Evolutionary conservation across 2,329 filamentous ascomycete species (phyloP), one percentile per base, ranked within the genome.

Genomic region (Diplodia sapinea): DNA sequence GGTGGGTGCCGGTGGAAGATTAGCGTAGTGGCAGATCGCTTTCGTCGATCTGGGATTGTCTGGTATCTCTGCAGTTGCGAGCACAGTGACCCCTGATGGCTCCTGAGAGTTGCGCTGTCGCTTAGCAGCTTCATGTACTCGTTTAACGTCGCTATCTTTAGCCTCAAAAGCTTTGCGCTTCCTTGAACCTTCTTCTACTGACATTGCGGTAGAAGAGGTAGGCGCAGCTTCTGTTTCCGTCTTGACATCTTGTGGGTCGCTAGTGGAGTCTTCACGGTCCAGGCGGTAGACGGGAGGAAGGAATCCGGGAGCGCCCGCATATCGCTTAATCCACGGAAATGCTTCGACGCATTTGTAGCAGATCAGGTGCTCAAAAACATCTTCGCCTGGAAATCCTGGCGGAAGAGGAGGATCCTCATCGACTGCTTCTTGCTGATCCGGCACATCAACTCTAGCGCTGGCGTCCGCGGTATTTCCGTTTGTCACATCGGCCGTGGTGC

Each of bases 301-400:
- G 74, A 99, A 98, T 0, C 94, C 93, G 0, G 87, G 76, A 0
- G 91, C 87, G 1, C 91, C 90, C 6, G 92, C 93, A 76, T 98
- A 98, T 70, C 85, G 84, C 81, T 94, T 96, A 77, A 98, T 90
- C 95, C 95, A 99, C 0, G 93, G 92, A 72, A 93, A 88, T 1
- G 93, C 88, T 50, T 94, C 89, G 15, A 96, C 86, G 73, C 95
- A 99, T 76, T 96, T 96, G 82, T 95, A 97, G 82, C 95, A 99
- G 47, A 99, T 86, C 74, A 98, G 91, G 33, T 90, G 88, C 65
- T 96, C 93, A 71, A 99, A 99, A 36, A 91, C 88, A 33, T 97
- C 93, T 73, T 98, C 94, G 0, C 86, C 84, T 0, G 95, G 95
- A 72, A 99, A 99, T 0, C 93, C 93, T 0, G 91, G 88, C 0